These are phyloP conservation scores for Neofusicoccum parvum DNA, from an alignment of 2,329 filamentous ascomycete species.

Conservation along the genomic window DNA sequence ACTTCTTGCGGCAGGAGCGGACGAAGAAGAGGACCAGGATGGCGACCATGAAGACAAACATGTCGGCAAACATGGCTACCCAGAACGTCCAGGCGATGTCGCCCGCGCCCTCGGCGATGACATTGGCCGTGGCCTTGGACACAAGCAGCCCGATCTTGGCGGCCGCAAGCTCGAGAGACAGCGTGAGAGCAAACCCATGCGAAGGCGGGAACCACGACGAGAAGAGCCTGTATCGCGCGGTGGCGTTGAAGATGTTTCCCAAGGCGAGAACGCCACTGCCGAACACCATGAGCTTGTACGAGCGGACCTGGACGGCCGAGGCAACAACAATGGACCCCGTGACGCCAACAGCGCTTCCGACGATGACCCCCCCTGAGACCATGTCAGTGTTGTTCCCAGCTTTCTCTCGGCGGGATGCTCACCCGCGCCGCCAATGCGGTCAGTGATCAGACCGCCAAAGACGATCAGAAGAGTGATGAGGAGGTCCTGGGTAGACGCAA, in stretches of 20 bases:
- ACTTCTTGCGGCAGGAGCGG: not conserved
- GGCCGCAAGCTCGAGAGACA: conserved; percentile 62
- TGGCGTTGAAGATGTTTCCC: conserved; percentile 65
- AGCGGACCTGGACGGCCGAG: conserved; percentile 41
- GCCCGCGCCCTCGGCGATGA: conserved; percentile 59
- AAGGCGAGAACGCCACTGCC: conserved; percentile 58
- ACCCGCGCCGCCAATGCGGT: conserved; percentile 59
- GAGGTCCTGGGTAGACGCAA: conserved; percentile 64
- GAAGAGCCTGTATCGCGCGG: conserved; percentile 67
- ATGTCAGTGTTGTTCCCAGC: not conserved
- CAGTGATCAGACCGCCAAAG: conserved; percentile 58
- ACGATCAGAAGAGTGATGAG: conserved; percentile 61
- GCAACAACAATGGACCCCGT: conserved; percentile 62
- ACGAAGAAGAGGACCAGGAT: not conserved
- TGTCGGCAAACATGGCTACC: not conserved
- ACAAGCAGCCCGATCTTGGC: conserved; percentile 65
- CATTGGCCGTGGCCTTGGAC: conserved; percentile 61
- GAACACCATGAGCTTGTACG: conserved; percentile 58
- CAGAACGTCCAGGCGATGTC: not conserved
- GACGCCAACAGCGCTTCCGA: conserved; percentile 60
- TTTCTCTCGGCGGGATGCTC: not conserved
- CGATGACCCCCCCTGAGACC: conserved; percentile 53
- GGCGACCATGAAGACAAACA: not conserved
- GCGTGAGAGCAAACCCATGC: conserved; percentile 60
- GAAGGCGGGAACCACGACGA: conserved; percentile 64